Percentiles rank a stretch among this genome's conserved stretches.
phyloP scores from a whole-genome alignment of 116 monocot genomes.

The Trichopus zeylanicus region DNA sequence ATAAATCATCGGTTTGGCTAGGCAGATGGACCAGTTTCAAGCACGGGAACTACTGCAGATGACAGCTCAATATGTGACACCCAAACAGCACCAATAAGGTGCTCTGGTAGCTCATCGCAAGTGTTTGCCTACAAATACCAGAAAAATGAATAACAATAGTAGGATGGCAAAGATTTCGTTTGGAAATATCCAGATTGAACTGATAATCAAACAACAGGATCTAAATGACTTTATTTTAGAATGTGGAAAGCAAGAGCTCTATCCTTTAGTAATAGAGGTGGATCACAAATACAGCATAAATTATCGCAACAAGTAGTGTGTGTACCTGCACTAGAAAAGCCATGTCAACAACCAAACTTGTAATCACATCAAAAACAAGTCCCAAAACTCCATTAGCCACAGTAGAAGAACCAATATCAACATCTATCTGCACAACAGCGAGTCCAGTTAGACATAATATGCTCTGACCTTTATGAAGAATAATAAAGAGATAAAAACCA shows the following conservation, averaged over 20 bases:
- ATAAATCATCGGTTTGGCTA: not conserved
- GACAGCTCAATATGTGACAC: conserved; percentile 70
- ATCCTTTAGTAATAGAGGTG: too few relatives aligned
- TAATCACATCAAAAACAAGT: conserved; percentile 81
- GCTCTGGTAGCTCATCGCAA: conserved; percentile 82
- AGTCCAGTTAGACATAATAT: not conserved
- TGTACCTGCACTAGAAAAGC: conserved; percentile 95
- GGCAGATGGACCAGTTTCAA: conserved; percentile 27
- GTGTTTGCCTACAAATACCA: conserved; percentile 51
- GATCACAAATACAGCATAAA: too few relatives aligned
- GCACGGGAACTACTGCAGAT: conserved; percentile 60
- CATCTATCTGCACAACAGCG: conserved; percentile 56
- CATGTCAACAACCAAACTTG: conserved; percentile 87
- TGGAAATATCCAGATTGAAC: too few relatives aligned
- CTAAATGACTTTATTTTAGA: too few relatives aligned
- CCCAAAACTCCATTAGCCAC: conserved; percentile 98
- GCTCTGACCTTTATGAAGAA: not conserved
- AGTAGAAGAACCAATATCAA: conserved; percentile 97
- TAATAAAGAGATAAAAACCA: not conserved
- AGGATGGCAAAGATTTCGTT: conserved; percentile 2
- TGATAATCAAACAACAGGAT: too few relatives aligned
- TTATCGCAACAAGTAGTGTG: too few relatives aligned
- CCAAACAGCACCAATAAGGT: conserved; percentile 84
- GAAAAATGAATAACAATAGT: not conserved
- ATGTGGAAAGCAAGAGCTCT: too few relatives aligned